phyloP scores from a whole-genome alignment of 164 flowering plant genomes.

The Brasenia schreberi region DNA sequence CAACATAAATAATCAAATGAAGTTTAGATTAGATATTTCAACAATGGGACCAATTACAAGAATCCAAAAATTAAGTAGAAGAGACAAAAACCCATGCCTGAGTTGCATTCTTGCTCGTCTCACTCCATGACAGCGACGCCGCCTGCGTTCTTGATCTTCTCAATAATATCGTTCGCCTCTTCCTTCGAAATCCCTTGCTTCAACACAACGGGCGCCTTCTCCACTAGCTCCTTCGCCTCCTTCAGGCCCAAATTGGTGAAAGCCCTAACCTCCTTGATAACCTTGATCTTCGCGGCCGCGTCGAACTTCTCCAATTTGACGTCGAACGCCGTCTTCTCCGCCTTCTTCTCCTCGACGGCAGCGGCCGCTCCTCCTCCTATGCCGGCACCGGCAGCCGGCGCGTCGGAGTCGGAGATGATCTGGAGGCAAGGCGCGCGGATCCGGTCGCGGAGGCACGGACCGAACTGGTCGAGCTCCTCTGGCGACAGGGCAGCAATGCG shows the following conservation, averaged over 20 bases:
- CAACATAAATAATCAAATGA: too few relatives aligned
- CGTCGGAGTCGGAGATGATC: conserved; percentile 33
- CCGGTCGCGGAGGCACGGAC: conserved; percentile 36
- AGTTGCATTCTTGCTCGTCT: background rate
- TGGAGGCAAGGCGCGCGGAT: conserved; percentile 52
- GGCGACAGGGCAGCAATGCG: conserved; percentile 49
- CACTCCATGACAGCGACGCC: conserved; percentile 73
- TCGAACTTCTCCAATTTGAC: conserved; percentile 82
- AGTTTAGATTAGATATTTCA: too few relatives aligned
- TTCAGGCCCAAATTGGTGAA: conserved; percentile 67
- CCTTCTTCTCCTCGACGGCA: conserved; percentile 46
- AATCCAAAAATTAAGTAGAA: too few relatives aligned
- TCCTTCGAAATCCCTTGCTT: conserved; percentile 79
- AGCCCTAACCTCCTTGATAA: conserved; percentile 76
- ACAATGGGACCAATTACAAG: too few relatives aligned
- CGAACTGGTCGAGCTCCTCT: conserved; percentile 57
- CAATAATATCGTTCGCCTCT: conserved; percentile 61
- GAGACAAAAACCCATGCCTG: too few relatives aligned
- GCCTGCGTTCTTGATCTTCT: conserved; percentile 75
- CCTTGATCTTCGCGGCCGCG: conserved; percentile 68
- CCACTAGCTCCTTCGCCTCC: conserved; percentile 86
- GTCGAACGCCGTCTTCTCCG: conserved; percentile 73
- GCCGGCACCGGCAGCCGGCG: conserved; percentile 27
- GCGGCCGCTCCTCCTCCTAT: conserved; percentile 17
- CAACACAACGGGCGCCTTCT: conserved; percentile 55